These are phyloP conservation scores for Bidens hawaiensis DNA, from an alignment of 140 eudicot species.

Conservation along the genomic window DNA sequence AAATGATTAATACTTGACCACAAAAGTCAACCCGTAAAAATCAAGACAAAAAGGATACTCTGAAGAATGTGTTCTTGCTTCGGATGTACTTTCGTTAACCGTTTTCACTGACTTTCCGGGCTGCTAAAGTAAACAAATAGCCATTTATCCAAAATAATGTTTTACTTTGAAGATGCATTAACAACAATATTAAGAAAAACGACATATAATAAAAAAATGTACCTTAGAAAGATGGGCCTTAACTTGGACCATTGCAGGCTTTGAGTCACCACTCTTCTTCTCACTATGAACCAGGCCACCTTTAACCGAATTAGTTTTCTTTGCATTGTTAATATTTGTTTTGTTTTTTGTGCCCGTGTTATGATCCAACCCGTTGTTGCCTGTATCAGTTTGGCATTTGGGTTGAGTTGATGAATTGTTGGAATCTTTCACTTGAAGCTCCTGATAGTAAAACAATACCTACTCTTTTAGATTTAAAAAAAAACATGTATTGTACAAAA, in stretches of 20 bases:
- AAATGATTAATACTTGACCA: background rate
- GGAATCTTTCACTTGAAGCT: slow-evolving; percentile 36
- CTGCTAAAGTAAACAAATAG: slow-evolving; percentile 29
- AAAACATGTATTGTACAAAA: background rate
- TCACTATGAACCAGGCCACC: slow-evolving; percentile 37
- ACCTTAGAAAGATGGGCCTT: slow-evolving; percentile 45
- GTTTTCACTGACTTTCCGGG: slow-evolving; percentile 37
- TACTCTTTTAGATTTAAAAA: background rate
- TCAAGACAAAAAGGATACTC: slow-evolving; percentile 44
- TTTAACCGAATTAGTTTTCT: slow-evolving; percentile 30
- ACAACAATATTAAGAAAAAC: background rate
- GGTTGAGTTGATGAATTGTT: slow-evolving; percentile 24
- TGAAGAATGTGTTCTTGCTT: slow-evolving; percentile 49
- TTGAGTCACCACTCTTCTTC: slow-evolving; percentile 41
- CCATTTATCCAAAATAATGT: background rate
- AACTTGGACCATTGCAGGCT: slow-evolving; percentile 30
- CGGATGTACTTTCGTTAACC: slow-evolving; percentile 41
- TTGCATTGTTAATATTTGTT: slow-evolving; percentile 29
- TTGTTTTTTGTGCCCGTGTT: slow-evolving; percentile 45
- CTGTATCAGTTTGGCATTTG: slow-evolving; percentile 31
- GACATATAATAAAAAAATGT: background rate
- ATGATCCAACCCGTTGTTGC: slow-evolving; percentile 21
- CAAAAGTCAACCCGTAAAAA: background rate
- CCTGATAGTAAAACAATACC: slow-evolving; percentile 33
- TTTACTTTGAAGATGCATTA: background rate